Evolutionary conservation across 768 basidiomycete species (phyloP).

Genomic region (Harrya chromipes): DNA sequence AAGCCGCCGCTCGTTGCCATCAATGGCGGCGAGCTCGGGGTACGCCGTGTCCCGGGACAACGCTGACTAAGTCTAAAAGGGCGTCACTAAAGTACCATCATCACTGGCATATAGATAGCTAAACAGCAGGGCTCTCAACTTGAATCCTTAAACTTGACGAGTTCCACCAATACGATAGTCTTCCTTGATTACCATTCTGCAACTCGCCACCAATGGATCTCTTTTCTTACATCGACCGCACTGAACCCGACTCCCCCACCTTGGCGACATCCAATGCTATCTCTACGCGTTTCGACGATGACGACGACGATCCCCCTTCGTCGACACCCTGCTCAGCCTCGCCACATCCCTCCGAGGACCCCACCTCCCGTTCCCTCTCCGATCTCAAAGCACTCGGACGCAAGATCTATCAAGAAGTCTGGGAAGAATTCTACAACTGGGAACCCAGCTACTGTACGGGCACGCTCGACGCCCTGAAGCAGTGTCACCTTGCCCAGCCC

Average conservation of each 20-base stretch:
- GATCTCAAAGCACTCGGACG: slow-evolving; percentile 25
- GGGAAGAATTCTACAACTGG: slow-evolving; percentile 48
- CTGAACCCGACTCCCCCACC: slow-evolving; percentile 20
- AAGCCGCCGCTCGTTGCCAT: no score
- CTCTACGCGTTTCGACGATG: no score
- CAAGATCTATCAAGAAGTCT: slow-evolving; percentile 35
- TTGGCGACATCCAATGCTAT: neutral
- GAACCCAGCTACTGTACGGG: slow-evolving; percentile 33
- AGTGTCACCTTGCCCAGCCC: slow-evolving; percentile 6
- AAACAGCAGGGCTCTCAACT: no score
- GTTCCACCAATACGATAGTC: no score
- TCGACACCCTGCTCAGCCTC: neutral
- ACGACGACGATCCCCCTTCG: neutral
- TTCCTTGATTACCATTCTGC: no score
- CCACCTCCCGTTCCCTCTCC: neutral
- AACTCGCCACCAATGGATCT: slow-evolving; percentile 10
- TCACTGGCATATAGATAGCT: no score
- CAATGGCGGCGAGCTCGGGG: no score
- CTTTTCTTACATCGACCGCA: slow-evolving; percentile 19
- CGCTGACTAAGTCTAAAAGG: no score
- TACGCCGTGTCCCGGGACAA: no score
- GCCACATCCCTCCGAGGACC: neutral
- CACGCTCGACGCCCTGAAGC: slow-evolving; percentile 17
- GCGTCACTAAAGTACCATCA: no score
- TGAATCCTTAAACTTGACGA: no score